Base-by-base conservation (phyloP, 768 basidiomycete species). In the Paxillus involutus region DNA sequence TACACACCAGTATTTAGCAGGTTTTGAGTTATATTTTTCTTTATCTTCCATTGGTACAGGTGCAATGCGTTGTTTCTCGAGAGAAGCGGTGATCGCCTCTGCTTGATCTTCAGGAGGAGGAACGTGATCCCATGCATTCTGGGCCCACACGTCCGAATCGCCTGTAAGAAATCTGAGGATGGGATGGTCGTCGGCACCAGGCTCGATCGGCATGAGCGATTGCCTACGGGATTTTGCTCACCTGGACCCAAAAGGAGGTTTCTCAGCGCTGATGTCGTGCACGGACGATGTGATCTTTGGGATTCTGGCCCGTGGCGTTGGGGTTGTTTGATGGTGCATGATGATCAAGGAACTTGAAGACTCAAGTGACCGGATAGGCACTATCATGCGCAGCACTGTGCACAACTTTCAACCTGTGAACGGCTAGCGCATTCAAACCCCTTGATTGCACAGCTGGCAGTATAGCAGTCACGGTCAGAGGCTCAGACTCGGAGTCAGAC, bases 81-180 rank as follows among this genome's bases (percentile, higher is more conserved):
- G 73, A 0, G 93, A 85, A 4, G 81, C 75, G 7, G 80, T 75
- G 47, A 97, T 93, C 12, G 73, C 73, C n/a, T 86, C 83, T 39
- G 75, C 79, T 67, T 96, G 92, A 71, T 93, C 91, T 11, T 83
- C 77, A 16, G 91, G 90, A 5, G 87, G 86, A 32, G 87, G 85
- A 43, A 94, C 91, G 65, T 93, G 91, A 66, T 94, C 91, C 94
- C 91, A 94, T 1, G 91, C 92, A 63, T 94, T 94, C 57, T 92
- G 87, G 24, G 79, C 77, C 89, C 91, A 94, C 3, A 92, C 87
- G 59, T 91, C 82, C n/a, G 75, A 66, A 39, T 86, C 80, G 24
- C 85, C 75, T 43, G 80, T 85, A 37, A 92, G 77, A 65, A 89
- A 89, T 67, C 90, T 90, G 56, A 37, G 30, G 26, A 40, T 36